phyloP scores from a whole-genome alignment of 2,329 filamentous ascomycete genomes.

The Pestalotiopsis sp. region DNA sequence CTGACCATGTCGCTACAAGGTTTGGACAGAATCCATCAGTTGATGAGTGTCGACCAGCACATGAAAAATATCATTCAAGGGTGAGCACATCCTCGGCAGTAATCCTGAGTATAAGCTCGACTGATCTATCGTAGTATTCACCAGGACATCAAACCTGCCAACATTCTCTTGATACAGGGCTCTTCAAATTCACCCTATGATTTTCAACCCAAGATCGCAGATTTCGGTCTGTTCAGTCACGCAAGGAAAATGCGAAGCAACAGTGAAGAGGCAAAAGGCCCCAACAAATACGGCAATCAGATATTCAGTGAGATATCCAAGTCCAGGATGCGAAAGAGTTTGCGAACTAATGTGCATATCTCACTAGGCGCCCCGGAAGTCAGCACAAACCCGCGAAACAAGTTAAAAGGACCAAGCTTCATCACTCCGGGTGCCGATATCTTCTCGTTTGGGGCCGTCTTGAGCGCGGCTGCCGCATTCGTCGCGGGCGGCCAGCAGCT shows the following conservation, averaged over 20 bases:
- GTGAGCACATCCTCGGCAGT: constrained; percentile 6
- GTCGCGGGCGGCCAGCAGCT: constrained; percentile 10
- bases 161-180: constrained; percentile 19
- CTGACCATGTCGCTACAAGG: constrained; percentile 16
- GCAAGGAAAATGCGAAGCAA: constrained; percentile 3
- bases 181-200: constrained; percentile 19
- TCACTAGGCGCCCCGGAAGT: constrained; percentile 15
- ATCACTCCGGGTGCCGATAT: constrained; percentile 7
- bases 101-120: too few species aligned
- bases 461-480: constrained; percentile 5
- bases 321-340: constrained; percentile 11
- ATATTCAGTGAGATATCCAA: constrained; percentile 10
- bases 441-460: constrained; percentile 3
- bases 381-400: background rate
- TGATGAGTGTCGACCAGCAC: constrained; percentile 12
- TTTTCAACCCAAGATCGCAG: constrained; percentile 22
- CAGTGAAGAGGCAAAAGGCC: background rate
- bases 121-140: constrained; percentile 16
- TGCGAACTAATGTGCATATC: background rate
- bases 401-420: constrained; percentile 15
- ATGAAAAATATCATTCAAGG: constrained; percentile 14
- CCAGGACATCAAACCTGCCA: constrained; percentile 23
- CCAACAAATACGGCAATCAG: constrained; percentile 1
- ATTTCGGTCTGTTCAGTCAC: constrained; percentile 17
- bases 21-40: constrained; percentile 14